phyloP scores from a whole-genome alignment of 1,139 yeast genomes.

The Nakaseomyces sp. region DNA sequence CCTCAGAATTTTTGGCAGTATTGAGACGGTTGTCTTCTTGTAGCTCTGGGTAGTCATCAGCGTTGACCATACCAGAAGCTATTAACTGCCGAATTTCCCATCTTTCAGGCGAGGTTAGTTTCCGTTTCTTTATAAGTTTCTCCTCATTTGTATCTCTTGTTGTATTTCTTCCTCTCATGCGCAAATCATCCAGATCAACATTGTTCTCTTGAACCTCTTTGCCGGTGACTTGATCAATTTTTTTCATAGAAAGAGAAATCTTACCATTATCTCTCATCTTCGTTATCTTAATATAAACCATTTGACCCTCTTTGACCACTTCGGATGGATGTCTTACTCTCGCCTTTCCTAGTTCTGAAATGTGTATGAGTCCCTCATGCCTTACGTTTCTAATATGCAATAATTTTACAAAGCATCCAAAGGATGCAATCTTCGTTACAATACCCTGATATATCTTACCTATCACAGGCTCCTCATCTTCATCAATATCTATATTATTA shows the following conservation, averaged over 20 bases:
- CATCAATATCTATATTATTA: neutral
- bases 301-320: conserved; percentile 46
- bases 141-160: conserved; percentile 8
- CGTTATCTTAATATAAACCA: conserved; percentile 55
- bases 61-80: conserved; percentile 66
- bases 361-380: conserved; percentile 65
- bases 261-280: conserved; percentile 41
- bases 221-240: conserved; percentile 68
- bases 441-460: conserved; percentile 50
- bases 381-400: conserved; percentile 31
- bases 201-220: conserved; percentile 28
- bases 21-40: conserved; percentile 40
- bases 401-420: conserved; percentile 70
- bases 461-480: conserved; percentile 32
- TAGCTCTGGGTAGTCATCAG: conserved; percentile 65
- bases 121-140: conserved; percentile 31
- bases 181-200: conserved; percentile 8
- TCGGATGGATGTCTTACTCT: conserved; percentile 55
- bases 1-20: conserved; percentile 25
- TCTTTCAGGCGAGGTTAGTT: conserved; percentile 75
- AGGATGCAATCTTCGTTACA: conserved; percentile 51
- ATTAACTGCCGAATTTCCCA: conserved; percentile 85
- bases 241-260: conserved; percentile 60
- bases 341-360: conserved; percentile 51
- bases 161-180: conserved; percentile 29